These are phyloP conservation scores for Cladosporium sp. DNA, from an alignment of 2,329 filamentous ascomycete genomes.

Conservation along the genomic window DNA sequence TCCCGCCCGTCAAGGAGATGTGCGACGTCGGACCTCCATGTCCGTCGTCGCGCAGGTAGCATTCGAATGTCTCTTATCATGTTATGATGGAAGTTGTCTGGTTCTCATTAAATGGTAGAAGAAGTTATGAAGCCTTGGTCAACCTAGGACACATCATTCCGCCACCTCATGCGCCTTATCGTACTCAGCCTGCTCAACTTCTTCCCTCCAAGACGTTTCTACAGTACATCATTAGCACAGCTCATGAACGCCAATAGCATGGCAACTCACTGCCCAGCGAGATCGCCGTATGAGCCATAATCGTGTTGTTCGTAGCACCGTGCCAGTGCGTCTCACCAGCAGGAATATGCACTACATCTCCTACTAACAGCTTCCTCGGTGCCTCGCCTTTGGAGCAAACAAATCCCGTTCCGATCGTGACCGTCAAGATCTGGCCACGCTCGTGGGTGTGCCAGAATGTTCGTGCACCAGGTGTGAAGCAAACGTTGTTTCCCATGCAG, in stretches of 20 bases:
- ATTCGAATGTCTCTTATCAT: background rate
- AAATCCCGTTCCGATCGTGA: slow-evolving; percentile 44
- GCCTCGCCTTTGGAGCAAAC: slow-evolving; percentile 45
- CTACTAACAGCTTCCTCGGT: slow-evolving; percentile 40
- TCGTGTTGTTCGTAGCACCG: slow-evolving; percentile 42
- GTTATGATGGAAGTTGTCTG: background rate
- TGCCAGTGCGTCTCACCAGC: slow-evolving; percentile 49
- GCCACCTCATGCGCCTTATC: slow-evolving; percentile 28
- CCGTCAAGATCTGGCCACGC: slow-evolving; percentile 45
- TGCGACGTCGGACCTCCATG: background rate
- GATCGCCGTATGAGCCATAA: slow-evolving; percentile 45
- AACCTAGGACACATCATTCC: background rate
- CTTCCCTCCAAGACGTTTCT: slow-evolving; percentile 41
- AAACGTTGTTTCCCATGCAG: slow-evolving; percentile 41
- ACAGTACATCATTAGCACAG: background rate
- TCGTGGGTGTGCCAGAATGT: slow-evolving; percentile 50
- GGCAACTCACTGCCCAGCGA: slow-evolving; percentile 36
- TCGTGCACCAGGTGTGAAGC: slow-evolving; percentile 46
- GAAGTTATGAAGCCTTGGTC: background rate
- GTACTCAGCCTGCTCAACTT: slow-evolving; percentile 42
- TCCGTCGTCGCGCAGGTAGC: background rate
- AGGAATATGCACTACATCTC: slow-evolving; percentile 45
- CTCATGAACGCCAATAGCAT: background rate
- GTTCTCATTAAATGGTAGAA: background rate
- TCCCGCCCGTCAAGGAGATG: background rate